Conservation (phyloP, 768 basidiomycete genomes). For the Harrya chromipes region DNA sequence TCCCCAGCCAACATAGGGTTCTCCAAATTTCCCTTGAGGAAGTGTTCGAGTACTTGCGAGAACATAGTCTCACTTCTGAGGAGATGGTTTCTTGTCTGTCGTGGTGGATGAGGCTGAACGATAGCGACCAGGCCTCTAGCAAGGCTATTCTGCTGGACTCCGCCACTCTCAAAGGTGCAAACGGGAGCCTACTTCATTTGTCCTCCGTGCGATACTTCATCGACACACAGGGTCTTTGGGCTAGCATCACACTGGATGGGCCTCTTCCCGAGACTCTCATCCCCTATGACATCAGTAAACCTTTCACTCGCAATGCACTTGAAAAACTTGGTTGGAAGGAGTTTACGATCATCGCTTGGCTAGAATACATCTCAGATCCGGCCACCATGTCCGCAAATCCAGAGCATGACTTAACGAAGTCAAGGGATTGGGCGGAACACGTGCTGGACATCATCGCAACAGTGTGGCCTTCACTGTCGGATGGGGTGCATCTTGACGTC, state of each 20-base stretch:
- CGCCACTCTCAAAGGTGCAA: slow-evolving; percentile 49
- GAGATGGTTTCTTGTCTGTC: slow-evolving; percentile 4
- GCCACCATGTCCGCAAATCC: slow-evolving; percentile 36
- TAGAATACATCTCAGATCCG: slow-evolving; percentile 55
- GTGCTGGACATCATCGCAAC: slow-evolving; percentile 61
- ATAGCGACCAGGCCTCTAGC: not conserved
- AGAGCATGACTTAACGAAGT: slow-evolving; percentile 59
- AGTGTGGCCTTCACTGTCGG: slow-evolving; percentile 58
- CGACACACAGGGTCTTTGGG: slow-evolving; percentile 52
- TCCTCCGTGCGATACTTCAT: slow-evolving; percentile 63
- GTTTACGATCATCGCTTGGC: slow-evolving; percentile 71
- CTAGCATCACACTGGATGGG: slow-evolving; percentile 65
- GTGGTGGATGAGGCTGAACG: slow-evolving; percentile 1
- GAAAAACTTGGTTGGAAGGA: slow-evolving; percentile 72
- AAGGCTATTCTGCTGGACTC: slow-evolving; percentile 55
- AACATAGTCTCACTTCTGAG: slow-evolving; percentile 4
- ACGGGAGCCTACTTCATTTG: slow-evolving; percentile 60
- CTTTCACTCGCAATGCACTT: slow-evolving; percentile 51
- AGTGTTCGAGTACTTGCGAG: not conserved
- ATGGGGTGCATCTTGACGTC: slow-evolving; percentile 39
- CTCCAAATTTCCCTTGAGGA: not conserved
- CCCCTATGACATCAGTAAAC: slow-evolving; percentile 60
- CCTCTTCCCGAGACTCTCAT: slow-evolving; percentile 76
- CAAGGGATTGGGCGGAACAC: slow-evolving; percentile 73
- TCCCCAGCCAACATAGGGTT: not conserved